Evolutionary conservation across 495 filamentous ascomycete genomes (phyloP), one percentile per base, ranked within the genome.

Genomic region (Hypomontagnella monticulosa): DNA sequence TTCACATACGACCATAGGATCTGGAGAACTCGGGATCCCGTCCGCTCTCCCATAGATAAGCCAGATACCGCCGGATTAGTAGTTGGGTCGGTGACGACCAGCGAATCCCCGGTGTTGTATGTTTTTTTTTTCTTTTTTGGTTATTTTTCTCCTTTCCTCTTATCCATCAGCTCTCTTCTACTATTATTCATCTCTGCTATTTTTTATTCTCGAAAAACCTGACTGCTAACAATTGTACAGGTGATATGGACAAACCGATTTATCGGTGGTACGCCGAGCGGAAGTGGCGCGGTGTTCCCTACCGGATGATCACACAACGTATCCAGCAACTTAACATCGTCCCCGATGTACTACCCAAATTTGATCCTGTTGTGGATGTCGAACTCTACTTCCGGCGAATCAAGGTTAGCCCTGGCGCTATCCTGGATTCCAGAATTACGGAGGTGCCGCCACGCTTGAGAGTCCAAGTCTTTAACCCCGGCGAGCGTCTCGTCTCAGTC

Each of bases 211-310:
- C 7, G 27, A 47, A 12, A 30, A 0, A 37, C 42, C 4, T 34
- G 34, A 42, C 20, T 63, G 41, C 73, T 76, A 70, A 78, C 41
- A 23, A 1, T 36, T 3, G 34, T 19, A 18, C 50, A 97, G 93
- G 91, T 48, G 92, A 97, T 73, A 94, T 97, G 93, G 89, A 86
- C 78, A 95, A 96, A 76, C 96, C 95, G 36, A 91, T 99, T 74
- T 99, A 99, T 81, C 92, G 94, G 37, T 88, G 89, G 73, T 87
- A 98, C 46, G 90, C 93, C 52, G 85, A 97, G 73, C 80, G 81
- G 54, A 91, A 94, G 81, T 99, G 96, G 96, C 85, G 89, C 59
- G 67, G 70, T 50, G 66, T 80, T 66, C 82, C 88, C 64, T 91
- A 93, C 78, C 86, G 88, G 62, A 79, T 97, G 58, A 82, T 96